Evolutionary conservation across 768 basidiomycete species (phyloP).

Genomic region (Boletus rufocinnamomeus): DNA sequence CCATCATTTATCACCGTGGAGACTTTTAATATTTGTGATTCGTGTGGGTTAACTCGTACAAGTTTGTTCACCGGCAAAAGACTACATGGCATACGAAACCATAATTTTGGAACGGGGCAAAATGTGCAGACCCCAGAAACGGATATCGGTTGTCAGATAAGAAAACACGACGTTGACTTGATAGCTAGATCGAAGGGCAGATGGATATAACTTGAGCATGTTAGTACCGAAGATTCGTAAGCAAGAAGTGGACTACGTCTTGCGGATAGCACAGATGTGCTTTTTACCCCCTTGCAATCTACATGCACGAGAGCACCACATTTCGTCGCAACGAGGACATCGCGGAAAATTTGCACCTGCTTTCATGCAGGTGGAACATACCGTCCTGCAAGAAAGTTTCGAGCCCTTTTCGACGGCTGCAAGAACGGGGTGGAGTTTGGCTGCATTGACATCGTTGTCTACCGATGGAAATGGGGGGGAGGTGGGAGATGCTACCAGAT

Average conservation of each 20-base stretch:
- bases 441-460: constrained; percentile 9
- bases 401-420: constrained; percentile 54
- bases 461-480: constrained; percentile 24
- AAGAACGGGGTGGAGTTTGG: constrained; percentile 45
- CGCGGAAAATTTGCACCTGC: constrained; percentile 57
- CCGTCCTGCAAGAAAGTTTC: constrained; percentile 43
- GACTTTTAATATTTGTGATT: neutral
- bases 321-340: constrained; percentile 58
- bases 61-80: neutral
- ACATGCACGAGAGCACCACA: constrained; percentile 68
- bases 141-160: neutral
- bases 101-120: neutral
- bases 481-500: constrained; percentile 8
- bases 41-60: neutral
- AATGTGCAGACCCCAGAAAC: neutral
- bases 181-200: neutral
- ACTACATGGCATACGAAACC: constrained; percentile 1
- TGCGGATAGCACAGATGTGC: constrained; percentile 44
- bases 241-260: constrained; percentile 9
- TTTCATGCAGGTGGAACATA: constrained; percentile 57
- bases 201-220: neutral
- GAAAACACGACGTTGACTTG: neutral
- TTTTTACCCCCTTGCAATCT: constrained; percentile 53
- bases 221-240: neutral
- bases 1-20: constrained; percentile 5